Evolutionary conservation across 2,329 filamentous ascomycete species (phyloP).

Genomic region (Cylindrodendrum hubeiense): DNA sequence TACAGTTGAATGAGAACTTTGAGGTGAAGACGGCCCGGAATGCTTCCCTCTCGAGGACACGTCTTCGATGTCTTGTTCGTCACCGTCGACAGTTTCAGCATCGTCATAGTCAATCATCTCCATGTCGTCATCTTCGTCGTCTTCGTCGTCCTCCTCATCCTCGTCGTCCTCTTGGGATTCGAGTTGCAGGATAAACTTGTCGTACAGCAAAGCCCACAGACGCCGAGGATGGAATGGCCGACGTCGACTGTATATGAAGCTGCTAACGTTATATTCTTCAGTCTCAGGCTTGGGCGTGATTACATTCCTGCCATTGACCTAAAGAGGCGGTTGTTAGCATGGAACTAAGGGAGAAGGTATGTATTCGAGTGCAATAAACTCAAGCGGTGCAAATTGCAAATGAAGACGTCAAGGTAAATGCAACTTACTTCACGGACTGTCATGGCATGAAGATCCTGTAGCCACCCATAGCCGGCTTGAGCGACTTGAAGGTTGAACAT

Average conservation of each 20-base stretch:
- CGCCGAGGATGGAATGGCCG: conserved; percentile 65
- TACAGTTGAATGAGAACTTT: conserved; percentile 39
- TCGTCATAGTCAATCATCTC: conserved; percentile 38
- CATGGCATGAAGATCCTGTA: conserved; percentile 78
- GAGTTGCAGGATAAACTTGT: conserved; percentile 65
- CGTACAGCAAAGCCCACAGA: conserved; percentile 58
- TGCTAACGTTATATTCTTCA: conserved; percentile 78
- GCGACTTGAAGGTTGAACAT: conserved; percentile 75
- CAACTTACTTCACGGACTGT: conserved; percentile 66
- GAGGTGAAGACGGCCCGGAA: conserved; percentile 37
- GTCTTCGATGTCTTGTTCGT: conserved; percentile 17
- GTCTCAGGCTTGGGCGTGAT: conserved; percentile 78
- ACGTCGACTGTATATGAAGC: conserved; percentile 75
- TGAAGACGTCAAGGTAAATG: background rate
- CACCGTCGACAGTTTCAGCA: background rate
- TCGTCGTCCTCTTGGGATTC: conserved; percentile 55
- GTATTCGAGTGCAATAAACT: background rate
- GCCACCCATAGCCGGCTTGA: conserved; percentile 75
- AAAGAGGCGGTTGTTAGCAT: background rate
- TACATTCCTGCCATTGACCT: conserved; percentile 62
- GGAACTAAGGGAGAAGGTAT: background rate
- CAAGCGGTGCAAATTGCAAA: background rate
- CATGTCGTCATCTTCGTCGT: conserved; percentile 42
- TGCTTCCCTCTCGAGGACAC: conserved; percentile 31
- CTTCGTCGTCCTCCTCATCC: conserved; percentile 50